Evolutionary conservation across 768 basidiomycete species (phyloP).

Genomic region (Termitomyces sp.): DNA sequence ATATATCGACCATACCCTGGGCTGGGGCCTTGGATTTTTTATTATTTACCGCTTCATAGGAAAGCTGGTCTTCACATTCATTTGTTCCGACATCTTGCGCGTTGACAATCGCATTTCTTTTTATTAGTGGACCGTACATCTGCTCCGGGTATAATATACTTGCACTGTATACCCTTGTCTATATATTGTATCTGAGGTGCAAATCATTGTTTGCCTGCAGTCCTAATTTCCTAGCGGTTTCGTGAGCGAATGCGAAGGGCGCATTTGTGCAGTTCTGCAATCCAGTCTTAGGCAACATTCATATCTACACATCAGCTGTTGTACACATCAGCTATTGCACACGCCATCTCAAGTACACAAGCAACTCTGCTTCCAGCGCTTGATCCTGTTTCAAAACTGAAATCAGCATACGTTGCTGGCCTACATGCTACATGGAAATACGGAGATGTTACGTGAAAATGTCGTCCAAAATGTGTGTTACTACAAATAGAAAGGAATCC

Average conservation of each 20-base stretch:
- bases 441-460: background rate
- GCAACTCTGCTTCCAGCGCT: background rate
- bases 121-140: background rate
- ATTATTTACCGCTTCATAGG: background rate
- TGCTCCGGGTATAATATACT: background rate
- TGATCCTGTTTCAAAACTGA: background rate
- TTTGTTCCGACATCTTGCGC: constrained; percentile 2
- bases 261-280: no score
- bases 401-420: background rate
- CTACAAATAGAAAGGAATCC: constrained; percentile 85
- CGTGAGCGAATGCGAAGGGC: no score
- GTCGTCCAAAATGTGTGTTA: background rate
- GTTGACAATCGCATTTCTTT: background rate
- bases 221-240: background rate
- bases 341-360: no score
- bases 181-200: no score
- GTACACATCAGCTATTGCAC: no score
- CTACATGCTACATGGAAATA: background rate
- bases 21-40: constrained; percentile 9
- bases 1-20: constrained; percentile 2
- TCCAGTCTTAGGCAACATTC: no score
- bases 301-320: no score
- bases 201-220: background rate
- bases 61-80: constrained; percentile 10
- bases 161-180: background rate